phyloP scores from a whole-genome alignment of 129 eudicot genomes.

The Mikania micrantha region DNA sequence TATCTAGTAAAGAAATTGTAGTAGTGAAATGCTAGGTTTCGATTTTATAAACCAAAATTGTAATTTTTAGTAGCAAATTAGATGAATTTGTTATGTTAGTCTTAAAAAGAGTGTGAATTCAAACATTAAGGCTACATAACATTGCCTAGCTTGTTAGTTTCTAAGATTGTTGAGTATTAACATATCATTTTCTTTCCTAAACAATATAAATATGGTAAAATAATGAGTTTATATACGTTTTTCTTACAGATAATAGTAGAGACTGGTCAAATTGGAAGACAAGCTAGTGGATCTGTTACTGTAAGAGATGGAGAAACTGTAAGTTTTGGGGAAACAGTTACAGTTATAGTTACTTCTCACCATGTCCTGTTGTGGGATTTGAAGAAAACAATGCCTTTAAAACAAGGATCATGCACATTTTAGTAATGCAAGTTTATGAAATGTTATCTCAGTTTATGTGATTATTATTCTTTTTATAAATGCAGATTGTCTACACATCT shows the following conservation, averaged over 20 bases:
- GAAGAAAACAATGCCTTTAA: slow-evolving; percentile 1
- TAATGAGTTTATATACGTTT: not conserved
- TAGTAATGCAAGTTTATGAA: not conserved
- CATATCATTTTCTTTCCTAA: not conserved
- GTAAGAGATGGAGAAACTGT: slow-evolving; percentile 99
- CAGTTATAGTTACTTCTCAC: not conserved
- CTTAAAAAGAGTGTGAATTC: not conserved
- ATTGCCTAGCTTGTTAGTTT: not conserved
- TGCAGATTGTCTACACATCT: slow-evolving; percentile 81
- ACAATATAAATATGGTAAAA: not conserved
- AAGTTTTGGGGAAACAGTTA: slow-evolving; percentile 21
- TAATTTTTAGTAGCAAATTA: not conserved
- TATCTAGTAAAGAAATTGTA: not conserved
- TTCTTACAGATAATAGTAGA: slow-evolving; percentile 74
- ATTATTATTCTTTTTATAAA: not conserved
- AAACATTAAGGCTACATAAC: not conserved
- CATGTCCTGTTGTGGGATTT: not conserved
- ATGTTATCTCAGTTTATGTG: slow-evolving; percentile 1
- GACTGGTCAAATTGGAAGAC: slow-evolving; percentile 97
- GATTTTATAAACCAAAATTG: not conserved
- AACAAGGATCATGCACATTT: not conserved
- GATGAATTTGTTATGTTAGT: not conserved
- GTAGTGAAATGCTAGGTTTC: not conserved
- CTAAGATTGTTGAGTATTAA: not conserved
- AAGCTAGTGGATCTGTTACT: slow-evolving; percentile 90